Conservation (phyloP, 228 moss, liverwort and hornwort species). For the Sphagnum magellanicum region DNA sequence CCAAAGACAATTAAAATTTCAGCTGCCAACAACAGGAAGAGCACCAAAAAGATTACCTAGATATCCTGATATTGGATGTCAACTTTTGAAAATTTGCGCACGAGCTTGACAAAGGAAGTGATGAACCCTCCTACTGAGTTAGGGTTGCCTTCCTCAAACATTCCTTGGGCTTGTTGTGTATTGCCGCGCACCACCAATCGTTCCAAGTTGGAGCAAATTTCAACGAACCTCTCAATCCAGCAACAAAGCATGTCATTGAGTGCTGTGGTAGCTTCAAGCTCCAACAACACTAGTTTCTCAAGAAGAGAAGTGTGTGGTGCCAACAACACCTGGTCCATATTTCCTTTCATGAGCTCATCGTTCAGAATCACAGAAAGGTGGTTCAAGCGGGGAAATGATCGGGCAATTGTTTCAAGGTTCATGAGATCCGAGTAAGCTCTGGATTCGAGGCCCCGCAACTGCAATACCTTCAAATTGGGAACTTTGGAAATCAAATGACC, state of each 20-base stretch:
- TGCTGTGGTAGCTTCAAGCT: slow-evolving; percentile 36
- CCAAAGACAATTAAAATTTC: too few species aligned
- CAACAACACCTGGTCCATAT: slow-evolving; percentile 32
- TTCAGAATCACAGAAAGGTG: slow-evolving; percentile 33
- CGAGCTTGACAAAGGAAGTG: slow-evolving; percentile 56
- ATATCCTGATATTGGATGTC: slow-evolving; percentile 52
- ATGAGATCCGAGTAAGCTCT: slow-evolving; percentile 42
- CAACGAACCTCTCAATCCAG: slow-evolving; percentile 55
- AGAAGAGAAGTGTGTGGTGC: slow-evolving; percentile 26
- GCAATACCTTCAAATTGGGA: slow-evolving; percentile 53
- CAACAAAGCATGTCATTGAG: slow-evolving; percentile 46
- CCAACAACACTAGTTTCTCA: slow-evolving; percentile 46
- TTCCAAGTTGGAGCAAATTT: slow-evolving; percentile 47
- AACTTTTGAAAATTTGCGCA: slow-evolving; percentile 51
- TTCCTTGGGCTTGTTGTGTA: slow-evolving; percentile 23
- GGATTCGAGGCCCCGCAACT: slow-evolving; percentile 48
- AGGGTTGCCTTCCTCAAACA: slow-evolving; percentile 22
- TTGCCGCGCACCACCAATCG: slow-evolving; percentile 51
- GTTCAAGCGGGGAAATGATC: slow-evolving; percentile 41
- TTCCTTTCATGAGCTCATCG: slow-evolving; percentile 42
- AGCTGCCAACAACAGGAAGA: too few species aligned
- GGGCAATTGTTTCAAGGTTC: slow-evolving; percentile 57
- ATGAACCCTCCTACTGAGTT: slow-evolving; percentile 63
- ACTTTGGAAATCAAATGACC: slow-evolving; percentile 51
- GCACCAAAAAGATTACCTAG: slow-evolving; percentile 7